Evolutionary conservation across 2,329 filamentous ascomycete genomes (phyloP), one percentile per base, ranked within the genome.

Genomic region (Aspergillus sergii): DNA sequence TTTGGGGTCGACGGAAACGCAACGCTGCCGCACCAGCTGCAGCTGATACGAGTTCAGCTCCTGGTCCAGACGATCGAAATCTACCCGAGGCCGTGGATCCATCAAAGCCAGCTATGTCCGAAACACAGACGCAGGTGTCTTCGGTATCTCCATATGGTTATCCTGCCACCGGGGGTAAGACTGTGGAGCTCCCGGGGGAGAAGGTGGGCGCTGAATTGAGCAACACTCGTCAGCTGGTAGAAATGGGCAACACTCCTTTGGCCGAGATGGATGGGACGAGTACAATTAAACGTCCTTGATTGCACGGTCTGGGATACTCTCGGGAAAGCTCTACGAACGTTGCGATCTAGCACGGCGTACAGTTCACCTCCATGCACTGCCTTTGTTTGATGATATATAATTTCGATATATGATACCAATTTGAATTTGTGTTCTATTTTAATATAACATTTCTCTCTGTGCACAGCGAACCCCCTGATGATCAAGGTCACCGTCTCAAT

Each of bases 201-300:
- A 32, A 28, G 19, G 39, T 14, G 12, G 48, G 43, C 10, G 57
- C 57, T 41, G 60, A 62, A 32, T n/a, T 62, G 32, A 62, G 60
- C 19, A 56, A 10, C 32, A 48, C 23, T 4, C 34, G 57, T 3
- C 60, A 62, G 50, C 26, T 62, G 50, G 39, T 54, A 16, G 60
- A 62, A 57, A 36, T 62, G 57, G 60, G 28, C 46, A 48, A 19
- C 4, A 26, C 51, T 6, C 50, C 55, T 23, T 36, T 62, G 57
- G 39, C 46, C 23, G 60, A 62, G 60, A 36, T 62, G 57, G 60
- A 62, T 41, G 60, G 57, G 11, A 19, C 45, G 30, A 54, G 41
- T 5, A 23, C 23, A 26, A n/a, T 48, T 14, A 62, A 62, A 57
- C 51, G 51, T 10, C 19, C 32, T 10, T 54, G 21, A 54, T 53